Conservation (phyloP, 192 early-diverging fungal genomes). For the Umbelopsis ramanniana region DNA sequence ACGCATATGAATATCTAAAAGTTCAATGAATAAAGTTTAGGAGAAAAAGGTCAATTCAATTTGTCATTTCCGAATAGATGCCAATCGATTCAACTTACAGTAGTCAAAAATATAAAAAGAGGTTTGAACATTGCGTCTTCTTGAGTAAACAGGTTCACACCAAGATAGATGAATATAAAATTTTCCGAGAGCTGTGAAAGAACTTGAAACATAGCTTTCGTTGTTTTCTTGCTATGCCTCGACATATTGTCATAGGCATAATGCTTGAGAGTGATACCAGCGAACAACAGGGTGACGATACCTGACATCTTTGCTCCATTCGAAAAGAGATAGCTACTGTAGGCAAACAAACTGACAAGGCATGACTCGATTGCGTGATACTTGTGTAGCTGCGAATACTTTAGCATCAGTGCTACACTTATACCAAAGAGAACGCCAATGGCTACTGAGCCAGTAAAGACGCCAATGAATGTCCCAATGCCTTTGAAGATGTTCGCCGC, state of each 20-base stretch:
- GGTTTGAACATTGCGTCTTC: conserved; percentile 72
- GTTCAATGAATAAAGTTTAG: neutral
- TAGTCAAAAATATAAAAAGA: conserved; percentile 75
- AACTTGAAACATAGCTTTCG: conserved; percentile 92
- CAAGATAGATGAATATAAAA: conserved; percentile 97
- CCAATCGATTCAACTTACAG: conserved; percentile 43
- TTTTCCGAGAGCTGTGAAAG: conserved; percentile 92
- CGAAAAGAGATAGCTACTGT: conserved; percentile 90
- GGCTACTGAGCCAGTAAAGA: conserved; percentile 81
- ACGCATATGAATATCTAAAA: conserved; percentile 77
- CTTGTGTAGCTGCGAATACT: conserved; percentile 82
- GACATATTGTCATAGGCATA: conserved; percentile 95
- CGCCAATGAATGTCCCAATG: conserved; percentile 75
- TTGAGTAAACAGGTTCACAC: conserved; percentile 89
- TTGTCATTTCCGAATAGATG: neutral
- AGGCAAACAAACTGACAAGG: conserved; percentile 84
- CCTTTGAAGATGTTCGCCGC: conserved; percentile 63
- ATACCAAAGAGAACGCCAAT: conserved; percentile 85
- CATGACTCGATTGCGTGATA: conserved; percentile 89
- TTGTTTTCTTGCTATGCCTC: conserved; percentile 73
- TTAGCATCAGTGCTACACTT: conserved; percentile 81
- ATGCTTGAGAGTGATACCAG: conserved; percentile 90
- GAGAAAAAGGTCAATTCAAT: neutral
- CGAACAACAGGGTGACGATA: conserved; percentile 94
- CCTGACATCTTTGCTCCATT: conserved; percentile 84